Evolutionary conservation across 2,329 filamentous ascomycete species (phyloP).

Genomic region (Ilyonectria robusta): DNA sequence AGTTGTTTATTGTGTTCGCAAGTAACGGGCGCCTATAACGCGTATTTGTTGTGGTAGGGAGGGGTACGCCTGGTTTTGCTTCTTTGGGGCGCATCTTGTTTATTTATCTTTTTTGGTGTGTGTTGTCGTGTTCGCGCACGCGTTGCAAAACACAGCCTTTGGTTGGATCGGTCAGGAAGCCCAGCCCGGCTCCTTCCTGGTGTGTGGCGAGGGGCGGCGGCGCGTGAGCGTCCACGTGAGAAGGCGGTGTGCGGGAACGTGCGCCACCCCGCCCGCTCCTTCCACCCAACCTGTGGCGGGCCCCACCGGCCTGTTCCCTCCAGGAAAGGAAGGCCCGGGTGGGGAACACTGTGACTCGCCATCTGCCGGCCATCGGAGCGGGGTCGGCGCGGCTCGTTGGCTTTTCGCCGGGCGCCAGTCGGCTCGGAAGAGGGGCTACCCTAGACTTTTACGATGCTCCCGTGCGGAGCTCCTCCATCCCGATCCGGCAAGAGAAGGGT

Average conservation of each 20-base stretch:
- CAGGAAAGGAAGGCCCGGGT: conserved; percentile 4
- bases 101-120: conserved; percentile 19
- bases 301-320: neutral
- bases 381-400: conserved; percentile 15
- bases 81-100: conserved; percentile 13
- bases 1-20: neutral
- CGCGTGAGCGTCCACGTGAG: conserved; percentile 20
- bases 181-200: conserved; percentile 2
- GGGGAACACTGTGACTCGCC: conserved; percentile 22
- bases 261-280: conserved; percentile 29
- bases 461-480: conserved; percentile 20
- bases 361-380: conserved; percentile 44
- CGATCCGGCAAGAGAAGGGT: conserved; percentile 2
- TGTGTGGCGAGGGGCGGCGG: neutral
- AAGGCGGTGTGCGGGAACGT: conserved; percentile 22
- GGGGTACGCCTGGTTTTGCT: conserved; percentile 16
- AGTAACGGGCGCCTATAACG: neutral
- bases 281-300: conserved; percentile 4
- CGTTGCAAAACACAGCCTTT: conserved; percentile 18
- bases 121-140: conserved; percentile 21
- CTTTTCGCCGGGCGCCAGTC: conserved; percentile 5
- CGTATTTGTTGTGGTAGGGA: neutral
- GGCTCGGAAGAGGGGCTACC: conserved; percentile 16
- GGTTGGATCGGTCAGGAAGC: conserved; percentile 17
- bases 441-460: conserved; percentile 1